Base-by-base conservation (phyloP, 345 rosid species). In the Carallia brachiata region DNA sequence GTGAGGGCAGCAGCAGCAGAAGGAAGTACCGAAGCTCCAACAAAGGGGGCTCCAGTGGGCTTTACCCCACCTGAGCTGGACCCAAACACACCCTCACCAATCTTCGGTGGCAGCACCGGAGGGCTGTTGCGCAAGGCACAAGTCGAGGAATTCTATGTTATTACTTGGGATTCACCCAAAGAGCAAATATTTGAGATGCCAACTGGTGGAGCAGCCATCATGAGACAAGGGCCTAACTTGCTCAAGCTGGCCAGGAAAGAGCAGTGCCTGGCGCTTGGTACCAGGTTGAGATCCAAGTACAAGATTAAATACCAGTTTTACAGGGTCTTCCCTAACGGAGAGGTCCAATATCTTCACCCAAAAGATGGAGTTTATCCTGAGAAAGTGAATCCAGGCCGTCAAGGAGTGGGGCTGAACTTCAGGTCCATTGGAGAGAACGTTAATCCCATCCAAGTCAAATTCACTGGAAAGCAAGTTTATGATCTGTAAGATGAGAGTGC, bases 151-250 rank as follows among this genome's bases (percentile, higher is more conserved):
- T 92, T 92, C 86, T 92, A 90, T 50, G 96, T 90, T 8, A 90
- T 88, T 27, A 89, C 96, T 54, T 92, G 95, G 98, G 90, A 87
- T 13, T 92, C 98, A 15, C 91, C 95, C 0, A 90, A 88, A 67
- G 96, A 92, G 71, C 98, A 90, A 78, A 85, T 92, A 75, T 90
- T 92, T 50, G 93, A 90, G 89, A 92, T 92, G 98, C 93, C 93
- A 5, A 92, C 96, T 0, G 95, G 95, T 3, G 98, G 98, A 0
- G 98, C 98, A 2, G 95, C 98, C 44, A 92, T 90, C 60, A 92
- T 90, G 95, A 90, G 96, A 68, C 73, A 88, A 84, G 98, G 95
- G 2, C 92, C 98, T 15, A 92, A 90, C 80, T 44, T 90, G 84
- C 80, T 92, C 65, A 91, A 91, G 84, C 44, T 91, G 75, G 95